Percentiles rank a stretch among this genome's conserved stretches.
Evolutionary conservation across 306 rosid genomes (phyloP).

Genomic region (Cercis canadensis): DNA sequence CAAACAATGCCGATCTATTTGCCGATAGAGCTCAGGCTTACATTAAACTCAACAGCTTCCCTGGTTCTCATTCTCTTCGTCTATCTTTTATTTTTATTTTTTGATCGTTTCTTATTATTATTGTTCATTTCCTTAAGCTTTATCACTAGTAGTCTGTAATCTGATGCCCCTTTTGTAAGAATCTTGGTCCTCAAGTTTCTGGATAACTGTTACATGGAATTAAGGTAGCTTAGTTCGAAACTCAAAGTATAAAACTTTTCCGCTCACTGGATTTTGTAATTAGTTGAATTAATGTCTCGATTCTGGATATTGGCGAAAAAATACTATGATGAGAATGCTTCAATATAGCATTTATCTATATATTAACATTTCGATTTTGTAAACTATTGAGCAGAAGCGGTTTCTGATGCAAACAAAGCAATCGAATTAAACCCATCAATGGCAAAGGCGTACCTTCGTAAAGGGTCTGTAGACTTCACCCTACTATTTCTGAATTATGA

Average conservation of each 20-base stretch:
- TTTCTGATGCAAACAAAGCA: constrained; percentile 84
- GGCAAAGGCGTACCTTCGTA: constrained; percentile 77
- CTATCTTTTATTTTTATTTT: not conserved
- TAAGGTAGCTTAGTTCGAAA: not conserved
- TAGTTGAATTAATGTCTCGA: too few relatives aligned
- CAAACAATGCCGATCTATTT: constrained; percentile 48
- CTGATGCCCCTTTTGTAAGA: not conserved
- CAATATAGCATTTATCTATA: too few relatives aligned
- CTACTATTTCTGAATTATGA: not conserved
- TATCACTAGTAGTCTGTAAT: not conserved
- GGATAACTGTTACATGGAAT: too few relatives aligned
- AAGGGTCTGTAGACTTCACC: constrained; percentile 58
- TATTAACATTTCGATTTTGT: not conserved
- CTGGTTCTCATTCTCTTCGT: constrained; percentile 47
- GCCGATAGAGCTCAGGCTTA: constrained; percentile 72
- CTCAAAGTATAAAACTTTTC: too few relatives aligned
- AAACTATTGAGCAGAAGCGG: constrained; percentile 61
- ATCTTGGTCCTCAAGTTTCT: not conserved
- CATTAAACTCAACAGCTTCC: constrained; percentile 63
- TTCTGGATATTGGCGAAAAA: not conserved
- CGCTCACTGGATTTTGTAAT: not conserved
- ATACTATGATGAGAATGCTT: not conserved
- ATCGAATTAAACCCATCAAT: constrained; percentile 62
- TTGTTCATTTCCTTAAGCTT: too few relatives aligned
- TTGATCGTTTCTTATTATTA: not conserved